These are phyloP conservation scores for Diaporthe citrichinensis DNA, from an alignment of 2,329 filamentous ascomycete species.

Conservation along the genomic window DNA sequence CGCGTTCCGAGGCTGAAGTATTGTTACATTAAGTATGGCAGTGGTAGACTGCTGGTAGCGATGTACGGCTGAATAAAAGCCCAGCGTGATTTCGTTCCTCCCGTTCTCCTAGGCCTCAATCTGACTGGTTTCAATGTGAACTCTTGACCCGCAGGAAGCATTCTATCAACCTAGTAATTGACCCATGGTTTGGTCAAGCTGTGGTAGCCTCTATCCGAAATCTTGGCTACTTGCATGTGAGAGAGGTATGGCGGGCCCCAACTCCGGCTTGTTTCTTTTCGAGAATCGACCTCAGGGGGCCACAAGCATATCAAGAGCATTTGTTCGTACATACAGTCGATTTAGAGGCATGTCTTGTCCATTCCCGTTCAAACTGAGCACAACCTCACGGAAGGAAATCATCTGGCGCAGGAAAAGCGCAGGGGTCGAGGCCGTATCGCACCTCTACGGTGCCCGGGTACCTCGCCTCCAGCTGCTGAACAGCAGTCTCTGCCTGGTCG, in stretches of 20 bases:
- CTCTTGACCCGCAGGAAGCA: not conserved
- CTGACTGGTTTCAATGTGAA: not conserved
- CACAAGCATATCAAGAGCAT: not conserved
- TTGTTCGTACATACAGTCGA: not conserved
- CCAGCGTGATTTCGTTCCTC: not conserved
- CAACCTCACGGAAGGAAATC: not conserved
- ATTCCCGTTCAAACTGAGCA: not conserved
- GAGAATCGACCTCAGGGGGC: not conserved
- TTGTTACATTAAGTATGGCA: not conserved
- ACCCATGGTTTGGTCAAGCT: not conserved
- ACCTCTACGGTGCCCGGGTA: not conserved
- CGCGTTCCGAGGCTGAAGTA: not conserved
- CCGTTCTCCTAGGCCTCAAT: not conserved
- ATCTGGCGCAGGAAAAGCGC: not conserved
- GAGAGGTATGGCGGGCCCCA: not conserved
- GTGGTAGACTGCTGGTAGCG: not conserved
- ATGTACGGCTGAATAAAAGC: not conserved
- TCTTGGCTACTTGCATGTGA: not conserved
- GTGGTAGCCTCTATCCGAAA: no score
- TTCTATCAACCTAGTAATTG: not conserved
- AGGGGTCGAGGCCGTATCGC: constrained; percentile 22
- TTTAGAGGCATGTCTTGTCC: not conserved
- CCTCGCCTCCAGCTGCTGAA: not conserved
- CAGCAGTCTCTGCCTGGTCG: constrained; percentile 21
- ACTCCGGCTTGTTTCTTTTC: not conserved